Evolutionary conservation across 2,329 filamentous ascomycete species (phyloP).

Genomic region (Didymella exigua): DNA sequence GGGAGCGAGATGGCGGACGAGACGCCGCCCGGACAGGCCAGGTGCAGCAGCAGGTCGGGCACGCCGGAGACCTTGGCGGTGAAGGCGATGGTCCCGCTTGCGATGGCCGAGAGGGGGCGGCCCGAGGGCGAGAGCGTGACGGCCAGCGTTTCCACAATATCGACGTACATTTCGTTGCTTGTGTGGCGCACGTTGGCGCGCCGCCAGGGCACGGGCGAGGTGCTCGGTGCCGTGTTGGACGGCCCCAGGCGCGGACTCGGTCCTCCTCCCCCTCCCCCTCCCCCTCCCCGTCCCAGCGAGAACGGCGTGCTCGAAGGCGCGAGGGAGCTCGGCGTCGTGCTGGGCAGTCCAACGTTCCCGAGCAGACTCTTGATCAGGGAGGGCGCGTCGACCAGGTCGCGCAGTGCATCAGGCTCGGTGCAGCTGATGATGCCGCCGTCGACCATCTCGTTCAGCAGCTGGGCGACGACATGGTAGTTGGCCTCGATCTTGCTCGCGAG

Average conservation of each 20-base stretch:
- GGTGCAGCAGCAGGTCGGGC: constrained; percentile 81
- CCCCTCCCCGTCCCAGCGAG: constrained; percentile 33
- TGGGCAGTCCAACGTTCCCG: constrained; percentile 82
- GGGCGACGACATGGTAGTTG: constrained; percentile 91
- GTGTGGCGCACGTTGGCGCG: constrained; percentile 92
- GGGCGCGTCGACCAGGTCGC: constrained; percentile 90
- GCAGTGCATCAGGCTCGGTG: constrained; percentile 89
- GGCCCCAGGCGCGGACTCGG: constrained; percentile 33
- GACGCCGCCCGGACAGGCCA: constrained; percentile 76
- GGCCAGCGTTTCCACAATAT: constrained; percentile 86
- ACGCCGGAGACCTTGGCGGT: constrained; percentile 94
- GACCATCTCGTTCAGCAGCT: constrained; percentile 94
- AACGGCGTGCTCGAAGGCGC: constrained; percentile 36
- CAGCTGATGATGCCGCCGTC: constrained; percentile 88
- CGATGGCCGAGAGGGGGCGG: constrained; percentile 81
- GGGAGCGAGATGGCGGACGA: constrained; percentile 79
- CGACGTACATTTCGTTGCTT: constrained; percentile 95
- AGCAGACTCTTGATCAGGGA: constrained; percentile 88
- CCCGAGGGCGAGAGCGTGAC: constrained; percentile 92
- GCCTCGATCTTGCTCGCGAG: constrained; percentile 84
- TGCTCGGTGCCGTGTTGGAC: constrained; percentile 37
- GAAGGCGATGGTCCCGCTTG: constrained; percentile 91
- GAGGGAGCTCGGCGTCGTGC: constrained; percentile 41
- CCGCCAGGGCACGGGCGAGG: constrained; percentile 78
- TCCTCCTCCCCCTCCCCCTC: constrained; percentile 27